phyloP scores from a whole-genome alignment of 192 early-diverging fungal species.

The Entomortierella parvispora region DNA sequence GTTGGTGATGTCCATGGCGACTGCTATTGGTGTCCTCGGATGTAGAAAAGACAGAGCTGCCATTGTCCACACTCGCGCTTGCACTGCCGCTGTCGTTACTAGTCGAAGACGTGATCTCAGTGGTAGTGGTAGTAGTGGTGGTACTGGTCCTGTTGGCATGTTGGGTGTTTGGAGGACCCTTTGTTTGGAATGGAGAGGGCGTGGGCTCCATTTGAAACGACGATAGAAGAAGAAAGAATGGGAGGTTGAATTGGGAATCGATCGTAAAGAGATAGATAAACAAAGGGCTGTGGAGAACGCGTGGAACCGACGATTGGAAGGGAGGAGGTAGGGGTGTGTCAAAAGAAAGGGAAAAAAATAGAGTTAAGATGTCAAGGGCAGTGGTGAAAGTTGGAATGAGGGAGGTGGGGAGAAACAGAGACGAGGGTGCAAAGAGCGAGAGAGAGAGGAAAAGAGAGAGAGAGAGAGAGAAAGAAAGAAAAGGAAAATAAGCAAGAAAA shows the following conservation, averaged over 20 bases:
- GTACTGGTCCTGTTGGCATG: not conserved
- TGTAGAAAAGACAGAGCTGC: too few species aligned
- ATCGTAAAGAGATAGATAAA: conserved; percentile 15
- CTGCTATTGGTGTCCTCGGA: too few species aligned
- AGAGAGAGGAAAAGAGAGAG: not conserved
- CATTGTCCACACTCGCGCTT: not conserved
- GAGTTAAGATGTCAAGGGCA: not conserved
- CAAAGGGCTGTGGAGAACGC: not conserved
- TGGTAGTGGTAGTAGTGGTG: not conserved
- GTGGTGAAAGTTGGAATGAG: not conserved
- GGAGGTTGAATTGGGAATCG: not conserved
- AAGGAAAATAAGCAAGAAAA: not conserved
- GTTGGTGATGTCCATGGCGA: too few species aligned
- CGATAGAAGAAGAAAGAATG: not conserved
- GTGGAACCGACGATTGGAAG: too few species aligned
- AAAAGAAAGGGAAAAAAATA: not conserved
- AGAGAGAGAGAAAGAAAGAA: not conserved
- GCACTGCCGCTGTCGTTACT: too few species aligned
- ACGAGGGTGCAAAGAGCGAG: too few species aligned
- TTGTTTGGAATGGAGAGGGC: not conserved
- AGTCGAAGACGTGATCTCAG: too few species aligned
- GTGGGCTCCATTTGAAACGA: not conserved
- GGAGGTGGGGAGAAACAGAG: not conserved
- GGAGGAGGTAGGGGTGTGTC: too few species aligned
- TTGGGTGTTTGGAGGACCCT: not conserved